Conservation (phyloP, 257 asterid species). For the Penstemon newberryi region DNA sequence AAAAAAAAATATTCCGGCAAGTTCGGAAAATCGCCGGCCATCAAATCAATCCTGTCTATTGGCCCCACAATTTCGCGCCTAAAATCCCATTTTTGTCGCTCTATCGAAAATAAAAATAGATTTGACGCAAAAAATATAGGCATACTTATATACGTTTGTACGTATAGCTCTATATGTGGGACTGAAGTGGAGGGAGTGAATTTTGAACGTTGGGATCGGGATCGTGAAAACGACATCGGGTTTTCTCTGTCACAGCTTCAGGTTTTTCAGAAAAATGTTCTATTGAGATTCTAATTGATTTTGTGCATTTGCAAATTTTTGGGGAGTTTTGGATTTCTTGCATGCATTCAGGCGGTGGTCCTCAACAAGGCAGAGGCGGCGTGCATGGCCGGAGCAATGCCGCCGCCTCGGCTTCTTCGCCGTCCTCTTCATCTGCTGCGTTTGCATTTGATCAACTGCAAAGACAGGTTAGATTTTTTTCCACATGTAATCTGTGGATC, state of each 20-base stretch:
- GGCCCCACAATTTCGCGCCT: conserved; percentile 49
- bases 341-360: conserved; percentile 94
- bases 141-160: background rate
- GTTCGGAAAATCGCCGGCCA: conserved; percentile 62
- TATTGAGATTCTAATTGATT: background rate
- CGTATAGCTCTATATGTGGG: conserved; percentile 34
- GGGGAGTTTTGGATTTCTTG: conserved; percentile 10
- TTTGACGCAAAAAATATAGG: conserved; percentile 22
- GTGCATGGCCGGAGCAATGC: conserved; percentile 85
- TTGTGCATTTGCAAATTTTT: background rate
- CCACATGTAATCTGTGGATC: too few relatives aligned
- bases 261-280: too few relatives aligned
- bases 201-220: conserved; percentile 40
- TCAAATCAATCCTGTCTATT: conserved; percentile 45
- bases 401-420: conserved; percentile 76
- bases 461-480: conserved; percentile 53
- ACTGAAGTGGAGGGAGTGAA: conserved; percentile 42
- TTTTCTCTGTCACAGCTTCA: too few relatives aligned
- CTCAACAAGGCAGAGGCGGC: conserved; percentile 78
- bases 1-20: conserved; percentile 52
- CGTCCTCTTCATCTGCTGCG: conserved; percentile 71
- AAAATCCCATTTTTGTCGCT: conserved; percentile 27
- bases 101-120: conserved; percentile 3
- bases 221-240: conserved; percentile 22
- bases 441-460: conserved; percentile 87